phyloP scores from a whole-genome alignment of 257 asterid species.

The Henckelia pumila region DNA sequence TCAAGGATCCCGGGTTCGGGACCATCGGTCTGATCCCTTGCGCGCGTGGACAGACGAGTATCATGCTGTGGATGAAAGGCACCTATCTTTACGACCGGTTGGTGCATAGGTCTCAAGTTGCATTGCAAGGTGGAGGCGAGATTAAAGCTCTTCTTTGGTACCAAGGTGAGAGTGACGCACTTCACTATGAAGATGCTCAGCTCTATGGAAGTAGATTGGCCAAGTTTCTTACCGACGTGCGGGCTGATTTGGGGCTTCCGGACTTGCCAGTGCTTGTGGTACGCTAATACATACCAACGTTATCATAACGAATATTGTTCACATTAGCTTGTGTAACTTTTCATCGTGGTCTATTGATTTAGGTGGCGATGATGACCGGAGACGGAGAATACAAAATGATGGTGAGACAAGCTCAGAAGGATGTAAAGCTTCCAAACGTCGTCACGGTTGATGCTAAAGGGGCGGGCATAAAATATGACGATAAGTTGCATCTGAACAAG shows the following conservation, averaged over 20 bases:
- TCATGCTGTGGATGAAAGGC: slow-evolving; percentile 30
- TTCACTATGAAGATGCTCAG: slow-evolving; percentile 30
- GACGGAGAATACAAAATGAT: not conserved
- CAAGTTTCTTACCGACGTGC: slow-evolving; percentile 27
- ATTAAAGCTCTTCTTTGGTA: slow-evolving; percentile 40
- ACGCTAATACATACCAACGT: not conserved
- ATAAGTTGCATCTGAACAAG: not conserved
- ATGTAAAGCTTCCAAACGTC: not conserved
- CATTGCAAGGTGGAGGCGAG: slow-evolving; percentile 32
- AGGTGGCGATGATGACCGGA: not conserved
- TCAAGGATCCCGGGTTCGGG: not conserved
- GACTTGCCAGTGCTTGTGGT: not conserved
- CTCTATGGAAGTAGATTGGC: slow-evolving; percentile 30
- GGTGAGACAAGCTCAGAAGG: not conserved
- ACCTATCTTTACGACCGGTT: slow-evolving; percentile 31
- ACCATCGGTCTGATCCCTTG: slow-evolving; percentile 36
- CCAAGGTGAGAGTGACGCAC: slow-evolving; percentile 45
- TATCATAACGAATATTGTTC: too few species aligned
- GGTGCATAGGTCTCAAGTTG: slow-evolving; percentile 33
- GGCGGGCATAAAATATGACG: not conserved
- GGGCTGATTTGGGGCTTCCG: slow-evolving; percentile 34
- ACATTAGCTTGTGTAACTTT: too few species aligned
- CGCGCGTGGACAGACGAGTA: slow-evolving; percentile 38
- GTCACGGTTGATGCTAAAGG: not conserved
- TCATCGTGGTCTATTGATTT: not conserved